phyloP scores from a whole-genome alignment of 2,329 filamentous ascomycete genomes.

The Verruconis gallopava region DNA sequence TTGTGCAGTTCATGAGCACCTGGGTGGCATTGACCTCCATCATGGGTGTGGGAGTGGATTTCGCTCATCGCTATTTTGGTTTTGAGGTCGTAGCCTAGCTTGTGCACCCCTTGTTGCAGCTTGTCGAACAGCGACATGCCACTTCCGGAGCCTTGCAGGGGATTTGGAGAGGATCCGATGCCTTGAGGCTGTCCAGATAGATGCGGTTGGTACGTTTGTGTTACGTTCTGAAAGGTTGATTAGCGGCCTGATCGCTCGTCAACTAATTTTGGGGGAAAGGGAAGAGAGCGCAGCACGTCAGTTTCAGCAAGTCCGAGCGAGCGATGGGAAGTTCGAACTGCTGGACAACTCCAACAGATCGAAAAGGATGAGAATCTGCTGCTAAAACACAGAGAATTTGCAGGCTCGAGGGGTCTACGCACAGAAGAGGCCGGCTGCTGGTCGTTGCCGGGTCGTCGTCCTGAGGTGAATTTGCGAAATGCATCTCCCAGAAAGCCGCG shows the following conservation, averaged over 20 bases:
- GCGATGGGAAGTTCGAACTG: too few relatives aligned
- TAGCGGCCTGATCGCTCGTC: too few relatives aligned
- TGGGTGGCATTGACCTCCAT: conserved; percentile 24
- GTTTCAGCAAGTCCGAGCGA: too few relatives aligned
- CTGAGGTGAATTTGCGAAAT: neutral
- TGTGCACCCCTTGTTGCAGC: conserved; percentile 39
- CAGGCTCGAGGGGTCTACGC: too few relatives aligned
- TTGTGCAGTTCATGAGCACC: conserved; percentile 27
- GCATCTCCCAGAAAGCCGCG: conserved; percentile 31
- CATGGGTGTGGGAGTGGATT: conserved; percentile 35
- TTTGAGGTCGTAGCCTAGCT: conserved; percentile 38
- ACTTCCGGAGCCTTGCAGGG: too few relatives aligned
- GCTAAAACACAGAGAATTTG: too few relatives aligned
- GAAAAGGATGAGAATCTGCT: too few relatives aligned
- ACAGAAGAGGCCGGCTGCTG: too few relatives aligned
- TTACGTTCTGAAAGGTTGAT: conserved; percentile 10
- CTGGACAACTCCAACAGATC: too few relatives aligned
- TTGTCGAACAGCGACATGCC: conserved; percentile 42
- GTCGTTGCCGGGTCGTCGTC: neutral
- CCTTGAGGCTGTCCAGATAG: conserved; percentile 11
- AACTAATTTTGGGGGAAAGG: conserved; percentile 9
- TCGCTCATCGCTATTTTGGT: conserved; percentile 32
- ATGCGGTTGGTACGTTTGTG: conserved; percentile 11
- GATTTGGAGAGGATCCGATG: conserved; percentile 16
- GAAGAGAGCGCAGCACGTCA: too few relatives aligned